Evolutionary conservation across 1,139 yeast species (phyloP), one percentile per base, ranked within the genome.

Genomic region (Sugiyamaella grinbergsii): DNA sequence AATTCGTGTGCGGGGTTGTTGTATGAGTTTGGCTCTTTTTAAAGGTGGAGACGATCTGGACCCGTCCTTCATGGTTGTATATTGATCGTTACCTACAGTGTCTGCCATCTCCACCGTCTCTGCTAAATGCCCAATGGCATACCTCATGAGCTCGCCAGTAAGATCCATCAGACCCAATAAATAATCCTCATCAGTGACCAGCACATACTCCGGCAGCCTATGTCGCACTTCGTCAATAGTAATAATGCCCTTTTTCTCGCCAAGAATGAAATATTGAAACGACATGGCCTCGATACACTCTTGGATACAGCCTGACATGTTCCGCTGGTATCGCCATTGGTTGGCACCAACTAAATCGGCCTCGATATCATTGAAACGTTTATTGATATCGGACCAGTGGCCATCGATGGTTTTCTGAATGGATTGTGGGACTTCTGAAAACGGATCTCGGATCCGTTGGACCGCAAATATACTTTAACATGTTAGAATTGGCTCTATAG

Each of bases 91-190:
- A n/a, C n/a, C n/a, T n/a, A n/a, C n/a, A n/a, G n/a, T n/a, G n/a
- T n/a, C n/a, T n/a, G 15, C 13, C n/a, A 10, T 13, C 20, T 22
- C 6, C 16, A 2, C 15, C 20, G 40, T 23, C 8, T 33, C 39
- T 7, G 47, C 33, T 24, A 43, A 36, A 20, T 62, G 60, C 10
- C 56, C 53, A 10, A 71, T 68, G 7, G 72, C 66, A 50, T 63
- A 69, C 32, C 75, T 55, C 77, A 74, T 73, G 26, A 74, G 62
- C 50, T 74, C 78, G 0, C 78, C 78, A 0, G 77, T 72, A 47
- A 73, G 61, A 55, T 74, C 78, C 57, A 73, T 68, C 10, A 74
- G 51, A 0, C 77, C 78, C 66, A 72, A 64, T 19, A 73, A 56
- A 55, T 68, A 73, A 57, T 74, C 76, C 18, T 54, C 59, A 13